These are phyloP conservation scores for Termitomyces sp. DNA, from an alignment of 768 basidiomycete species.

Conservation along the genomic window DNA sequence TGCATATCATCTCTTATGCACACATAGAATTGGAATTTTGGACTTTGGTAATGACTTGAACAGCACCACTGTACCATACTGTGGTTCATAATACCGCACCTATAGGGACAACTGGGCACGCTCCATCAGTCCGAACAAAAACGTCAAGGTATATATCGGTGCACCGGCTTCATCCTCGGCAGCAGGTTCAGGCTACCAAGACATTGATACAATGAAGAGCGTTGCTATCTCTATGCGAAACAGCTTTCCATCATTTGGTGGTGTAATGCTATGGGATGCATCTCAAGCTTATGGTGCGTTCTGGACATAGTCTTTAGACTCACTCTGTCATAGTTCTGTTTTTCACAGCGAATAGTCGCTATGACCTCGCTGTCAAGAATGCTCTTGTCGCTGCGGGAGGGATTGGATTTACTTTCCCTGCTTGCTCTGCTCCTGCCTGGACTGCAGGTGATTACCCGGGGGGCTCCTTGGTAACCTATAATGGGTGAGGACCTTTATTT, in stretches of 20 bases:
- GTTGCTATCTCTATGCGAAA: conserved; percentile 46
- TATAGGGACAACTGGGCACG: conserved; percentile 63
- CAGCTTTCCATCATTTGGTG: conserved; percentile 63
- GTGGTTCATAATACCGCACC: background rate
- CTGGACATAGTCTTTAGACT: conserved; percentile 20
- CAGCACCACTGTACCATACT: background rate
- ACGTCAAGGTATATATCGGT: conserved; percentile 63
- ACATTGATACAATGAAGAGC: conserved; percentile 35
- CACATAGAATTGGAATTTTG: conserved; percentile 57
- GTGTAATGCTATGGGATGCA: conserved; percentile 51
- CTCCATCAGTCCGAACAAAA: conserved; percentile 47
- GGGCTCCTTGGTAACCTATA: conserved; percentile 46
- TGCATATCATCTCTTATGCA: conserved; percentile 4
- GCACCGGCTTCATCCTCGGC: conserved; percentile 54
- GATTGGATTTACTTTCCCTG: conserved; percentile 61
- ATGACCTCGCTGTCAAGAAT: conserved; percentile 56
- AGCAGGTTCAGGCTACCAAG: conserved; percentile 57
- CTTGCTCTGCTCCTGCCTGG: conserved; percentile 53
- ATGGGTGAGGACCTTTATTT: conserved; percentile 34
- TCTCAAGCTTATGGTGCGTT: conserved; percentile 40
- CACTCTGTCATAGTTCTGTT: background rate
- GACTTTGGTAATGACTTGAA: conserved; percentile 36
- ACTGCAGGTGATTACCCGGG: conserved; percentile 46
- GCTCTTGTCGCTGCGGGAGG: conserved; percentile 55
- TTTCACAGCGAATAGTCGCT: conserved; percentile 47